These are phyloP conservation scores for Suillus subalutaceus DNA, from an alignment of 768 basidiomycete genomes.

Conservation along the genomic window DNA sequence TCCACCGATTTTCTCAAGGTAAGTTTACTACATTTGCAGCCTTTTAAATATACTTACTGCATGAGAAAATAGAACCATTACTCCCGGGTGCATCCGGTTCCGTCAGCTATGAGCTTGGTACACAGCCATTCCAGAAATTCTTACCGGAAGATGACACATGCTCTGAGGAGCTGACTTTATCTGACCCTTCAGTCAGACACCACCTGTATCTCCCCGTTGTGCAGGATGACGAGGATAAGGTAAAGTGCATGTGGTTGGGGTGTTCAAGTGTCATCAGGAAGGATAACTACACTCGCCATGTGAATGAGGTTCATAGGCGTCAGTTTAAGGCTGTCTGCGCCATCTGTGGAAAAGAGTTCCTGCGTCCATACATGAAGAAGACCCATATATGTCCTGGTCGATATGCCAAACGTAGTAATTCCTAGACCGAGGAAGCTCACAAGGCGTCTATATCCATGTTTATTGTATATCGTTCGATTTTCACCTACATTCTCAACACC, in stretches of 20 bases:
- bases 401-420: neutral
- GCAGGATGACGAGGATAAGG: neutral
- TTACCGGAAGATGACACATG: neutral
- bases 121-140: neutral
- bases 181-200: neutral
- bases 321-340: neutral
- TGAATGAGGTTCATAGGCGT: neutral
- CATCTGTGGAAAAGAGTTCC: neutral
- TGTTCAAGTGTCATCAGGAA: neutral
- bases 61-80: neutral
- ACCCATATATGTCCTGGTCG: neutral
- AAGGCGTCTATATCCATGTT: no score
- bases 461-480: no score
- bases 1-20: neutral
- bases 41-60: neutral
- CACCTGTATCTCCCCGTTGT: neutral
- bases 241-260: neutral
- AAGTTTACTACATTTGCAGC: neutral
- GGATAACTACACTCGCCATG: neutral
- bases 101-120: neutral
- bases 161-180: neutral
- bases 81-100: neutral
- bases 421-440: neutral
- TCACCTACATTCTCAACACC: no score
- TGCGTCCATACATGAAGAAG: neutral